phyloP scores from a whole-genome alignment of 768 basidiomycete species.

The Leccinum subgranulosum region DNA sequence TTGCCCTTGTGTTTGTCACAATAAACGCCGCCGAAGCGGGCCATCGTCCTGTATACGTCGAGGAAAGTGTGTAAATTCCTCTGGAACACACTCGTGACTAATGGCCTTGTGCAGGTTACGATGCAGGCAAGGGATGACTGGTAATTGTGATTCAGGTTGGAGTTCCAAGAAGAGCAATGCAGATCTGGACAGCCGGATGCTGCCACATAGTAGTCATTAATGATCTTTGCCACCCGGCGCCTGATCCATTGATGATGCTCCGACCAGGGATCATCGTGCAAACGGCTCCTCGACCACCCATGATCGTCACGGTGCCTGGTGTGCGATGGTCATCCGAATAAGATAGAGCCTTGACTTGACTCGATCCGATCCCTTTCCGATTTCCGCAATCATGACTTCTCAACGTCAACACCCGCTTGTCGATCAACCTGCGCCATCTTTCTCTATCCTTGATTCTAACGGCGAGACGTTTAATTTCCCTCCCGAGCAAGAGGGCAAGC shows the following conservation, averaged over 20 bases:
- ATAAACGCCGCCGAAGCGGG: constrained; percentile 68
- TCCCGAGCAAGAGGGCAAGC: constrained; percentile 47
- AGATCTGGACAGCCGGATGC: constrained; percentile 61
- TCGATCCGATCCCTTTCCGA: neutral
- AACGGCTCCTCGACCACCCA: neutral
- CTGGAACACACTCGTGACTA: neutral
- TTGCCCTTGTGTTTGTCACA: constrained; percentile 74
- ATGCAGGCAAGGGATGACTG: constrained; percentile 43
- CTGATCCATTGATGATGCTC: no score
- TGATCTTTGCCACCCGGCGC: no score
- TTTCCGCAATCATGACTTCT: constrained; percentile 36
- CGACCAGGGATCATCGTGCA: neutral
- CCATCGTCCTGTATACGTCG: constrained; percentile 74
- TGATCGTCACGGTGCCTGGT: no score
- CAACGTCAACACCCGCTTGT: constrained; percentile 48
- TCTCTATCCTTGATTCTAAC: constrained; percentile 63
- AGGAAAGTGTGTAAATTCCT: constrained; percentile 41
- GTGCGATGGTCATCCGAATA: no score
- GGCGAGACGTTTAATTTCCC: constrained; percentile 59
- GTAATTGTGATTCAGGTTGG: neutral
- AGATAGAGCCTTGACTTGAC: no score
- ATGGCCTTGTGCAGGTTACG: constrained; percentile 47
- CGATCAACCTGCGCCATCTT: constrained; percentile 60
- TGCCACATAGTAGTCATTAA: no score
- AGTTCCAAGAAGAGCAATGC: neutral